Evolutionary conservation across 2,329 filamentous ascomycete species (phyloP).

Genomic region (Phaeosphaeriaceae sp.): DNA sequence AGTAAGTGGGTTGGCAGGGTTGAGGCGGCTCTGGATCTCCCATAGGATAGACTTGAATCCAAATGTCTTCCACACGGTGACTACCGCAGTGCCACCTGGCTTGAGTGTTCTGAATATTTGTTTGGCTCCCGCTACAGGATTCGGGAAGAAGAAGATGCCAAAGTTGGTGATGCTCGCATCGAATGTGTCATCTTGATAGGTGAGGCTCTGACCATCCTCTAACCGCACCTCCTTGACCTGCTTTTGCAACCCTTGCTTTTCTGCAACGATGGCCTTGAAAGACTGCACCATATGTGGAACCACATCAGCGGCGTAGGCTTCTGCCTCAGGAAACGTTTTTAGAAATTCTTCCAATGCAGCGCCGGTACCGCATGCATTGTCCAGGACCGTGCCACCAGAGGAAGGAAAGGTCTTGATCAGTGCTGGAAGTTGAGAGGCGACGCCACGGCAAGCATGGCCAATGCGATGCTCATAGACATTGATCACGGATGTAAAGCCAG

Average conservation of each 20-base stretch:
- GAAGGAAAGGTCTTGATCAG: too few relatives aligned
- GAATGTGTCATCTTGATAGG: conserved; percentile 39
- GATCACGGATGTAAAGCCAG: too few relatives aligned
- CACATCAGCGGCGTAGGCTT: background rate
- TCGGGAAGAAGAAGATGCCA: conserved; percentile 45
- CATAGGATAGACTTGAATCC: too few relatives aligned
- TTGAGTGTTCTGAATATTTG: conserved; percentile 49
- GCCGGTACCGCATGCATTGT: conserved; percentile 37
- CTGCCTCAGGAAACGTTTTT: conserved; percentile 4
- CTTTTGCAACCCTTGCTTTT: too few relatives aligned
- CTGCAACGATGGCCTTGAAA: too few relatives aligned
- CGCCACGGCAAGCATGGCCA: conserved; percentile 18
- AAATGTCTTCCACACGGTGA: conserved; percentile 34
- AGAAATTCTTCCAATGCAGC: conserved; percentile 23
- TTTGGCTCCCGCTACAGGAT: conserved; percentile 24
- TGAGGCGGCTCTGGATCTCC: too few relatives aligned
- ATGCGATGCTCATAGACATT: too few relatives aligned
- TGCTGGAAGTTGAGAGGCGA: conserved; percentile 19
- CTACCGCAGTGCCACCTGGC: conserved; percentile 43
- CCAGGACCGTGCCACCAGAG: conserved; percentile 19
- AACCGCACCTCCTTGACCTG: too few relatives aligned
- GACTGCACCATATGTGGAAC: background rate
- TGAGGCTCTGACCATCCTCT: conserved; percentile 8
- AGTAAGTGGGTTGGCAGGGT: too few relatives aligned
- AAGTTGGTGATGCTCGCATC: conserved; percentile 49